A percentile compares a stretch with the other conserved stretches of the same genome.
Evolutionary conservation across 2,329 filamentous ascomycete species (phyloP).

Genomic region (Arthrobotrys iridis): DNA sequence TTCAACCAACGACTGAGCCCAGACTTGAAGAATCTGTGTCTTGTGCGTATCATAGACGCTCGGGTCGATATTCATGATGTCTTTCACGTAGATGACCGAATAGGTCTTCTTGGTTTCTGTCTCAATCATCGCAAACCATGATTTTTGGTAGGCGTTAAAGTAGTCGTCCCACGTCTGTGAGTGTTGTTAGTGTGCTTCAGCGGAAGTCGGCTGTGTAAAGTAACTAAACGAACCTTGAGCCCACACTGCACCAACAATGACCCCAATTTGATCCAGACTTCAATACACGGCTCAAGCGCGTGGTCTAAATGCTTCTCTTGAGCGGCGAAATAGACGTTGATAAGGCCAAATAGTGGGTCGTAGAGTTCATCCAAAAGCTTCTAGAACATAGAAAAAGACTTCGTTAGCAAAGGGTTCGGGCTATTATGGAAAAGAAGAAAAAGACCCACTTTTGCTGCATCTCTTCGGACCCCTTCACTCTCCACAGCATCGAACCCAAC

Average conservation of each 20-base stretch:
- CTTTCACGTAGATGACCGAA: constrained; percentile 63
- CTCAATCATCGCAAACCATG: constrained; percentile 64
- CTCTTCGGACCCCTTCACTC: constrained; percentile 48
- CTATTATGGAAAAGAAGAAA: neutral
- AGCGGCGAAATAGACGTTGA: constrained; percentile 43
- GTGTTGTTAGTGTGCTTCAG: neutral
- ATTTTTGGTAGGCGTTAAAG: constrained; percentile 66
- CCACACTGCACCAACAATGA: constrained; percentile 64
- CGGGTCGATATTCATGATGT: constrained; percentile 60
- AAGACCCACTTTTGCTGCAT: constrained; percentile 55
- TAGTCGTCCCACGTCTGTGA: constrained; percentile 67
- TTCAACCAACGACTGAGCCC: constrained; percentile 69
- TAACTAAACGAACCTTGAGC: constrained; percentile 60
- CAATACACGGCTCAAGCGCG: constrained; percentile 56
- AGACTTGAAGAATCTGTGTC: constrained; percentile 64
- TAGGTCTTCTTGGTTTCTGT: constrained; percentile 65
- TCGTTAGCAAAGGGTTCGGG: neutral
- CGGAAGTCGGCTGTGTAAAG: neutral
- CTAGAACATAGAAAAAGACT: constrained; percentile 18
- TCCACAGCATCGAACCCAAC: constrained; percentile 64
- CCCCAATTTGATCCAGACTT: constrained; percentile 66
- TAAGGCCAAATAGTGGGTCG: constrained; percentile 52
- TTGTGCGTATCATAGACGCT: constrained; percentile 54
- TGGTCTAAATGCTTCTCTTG: constrained; percentile 33
- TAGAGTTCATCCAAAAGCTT: constrained; percentile 58